A percentile compares a stretch with the other conserved stretches of the same genome.
Evolutionary conservation across 2,329 filamentous ascomycete species (phyloP).

Genomic region (Aureobasidium lini): DNA sequence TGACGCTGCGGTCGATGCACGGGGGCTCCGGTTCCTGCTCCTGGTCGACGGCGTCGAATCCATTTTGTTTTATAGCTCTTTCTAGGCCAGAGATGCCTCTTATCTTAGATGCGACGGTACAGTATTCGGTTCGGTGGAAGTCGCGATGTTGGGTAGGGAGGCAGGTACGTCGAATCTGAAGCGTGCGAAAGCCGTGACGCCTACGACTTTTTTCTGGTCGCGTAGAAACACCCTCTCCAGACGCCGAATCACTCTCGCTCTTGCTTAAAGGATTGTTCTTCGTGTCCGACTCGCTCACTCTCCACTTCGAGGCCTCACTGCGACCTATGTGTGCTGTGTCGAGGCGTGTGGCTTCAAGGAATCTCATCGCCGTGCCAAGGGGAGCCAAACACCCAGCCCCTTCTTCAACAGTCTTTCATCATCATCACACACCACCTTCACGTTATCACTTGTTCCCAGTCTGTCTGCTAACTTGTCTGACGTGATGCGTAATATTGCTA

Average conservation of each 20-base stretch:
- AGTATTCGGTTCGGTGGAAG: neutral
- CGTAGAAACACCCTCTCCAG: neutral
- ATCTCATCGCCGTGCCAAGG: neutral
- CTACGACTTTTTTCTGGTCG: constrained; percentile 3
- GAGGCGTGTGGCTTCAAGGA: constrained; percentile 5
- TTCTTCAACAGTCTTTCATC: neutral
- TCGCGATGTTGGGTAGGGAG: neutral
- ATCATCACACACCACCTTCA: neutral
- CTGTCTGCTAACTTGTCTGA: neutral
- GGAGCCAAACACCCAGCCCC: neutral
- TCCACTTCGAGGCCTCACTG: neutral
- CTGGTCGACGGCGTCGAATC: constrained; percentile 7
- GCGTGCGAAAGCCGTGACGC: constrained; percentile 7
- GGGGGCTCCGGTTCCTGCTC: constrained; percentile 8
- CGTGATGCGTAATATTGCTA: constrained; percentile 9
- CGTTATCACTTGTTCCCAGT: neutral
- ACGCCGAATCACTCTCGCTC: neutral
- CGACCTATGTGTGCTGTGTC: neutral
- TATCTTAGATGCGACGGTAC: neutral
- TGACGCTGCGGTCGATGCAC: neutral
- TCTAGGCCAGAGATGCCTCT: neutral
- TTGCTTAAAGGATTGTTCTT: neutral
- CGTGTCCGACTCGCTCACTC: constrained; percentile 5
- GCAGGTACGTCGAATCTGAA: constrained; percentile 9
- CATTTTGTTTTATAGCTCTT: constrained; percentile 6